phyloP scores from a whole-genome alignment of 2,329 filamentous ascomycete genomes.

The Fusarium nematophilum region DNA sequence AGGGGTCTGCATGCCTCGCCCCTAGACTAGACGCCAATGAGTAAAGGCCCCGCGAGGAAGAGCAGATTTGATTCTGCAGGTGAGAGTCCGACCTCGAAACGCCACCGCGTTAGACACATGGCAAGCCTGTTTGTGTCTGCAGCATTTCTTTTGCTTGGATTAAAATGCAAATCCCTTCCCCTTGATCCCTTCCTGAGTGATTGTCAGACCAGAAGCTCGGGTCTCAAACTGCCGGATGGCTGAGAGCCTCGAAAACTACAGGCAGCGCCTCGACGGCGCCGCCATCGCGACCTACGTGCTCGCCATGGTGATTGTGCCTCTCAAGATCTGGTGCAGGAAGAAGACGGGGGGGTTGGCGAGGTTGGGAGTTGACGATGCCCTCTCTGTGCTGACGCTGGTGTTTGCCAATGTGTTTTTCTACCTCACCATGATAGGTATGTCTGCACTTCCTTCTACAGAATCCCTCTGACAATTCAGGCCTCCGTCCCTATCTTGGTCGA shows the following conservation, averaged over 20 bases:
- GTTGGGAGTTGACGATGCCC: neutral
- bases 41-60: neutral
- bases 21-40: neutral
- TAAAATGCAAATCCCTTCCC: neutral
- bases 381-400: neutral
- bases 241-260: neutral
- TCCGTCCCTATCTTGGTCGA: conserved; percentile 1
- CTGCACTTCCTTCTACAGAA: no score
- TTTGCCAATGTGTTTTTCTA: conserved; percentile 7
- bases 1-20: no score
- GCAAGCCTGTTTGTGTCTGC: no score
- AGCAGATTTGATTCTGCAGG: neutral
- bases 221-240: no score
- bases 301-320: neutral
- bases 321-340: conserved; percentile 7
- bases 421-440: conserved; percentile 1
- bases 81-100: neutral
- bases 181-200: neutral
- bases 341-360: neutral
- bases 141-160: neutral
- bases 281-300: conserved; percentile 1
- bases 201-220: no score
- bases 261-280: neutral
- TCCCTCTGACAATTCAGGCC: no score
- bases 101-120: no score